phyloP scores from a whole-genome alignment of 2,329 filamentous ascomycete species.

The Didymella exigua region DNA sequence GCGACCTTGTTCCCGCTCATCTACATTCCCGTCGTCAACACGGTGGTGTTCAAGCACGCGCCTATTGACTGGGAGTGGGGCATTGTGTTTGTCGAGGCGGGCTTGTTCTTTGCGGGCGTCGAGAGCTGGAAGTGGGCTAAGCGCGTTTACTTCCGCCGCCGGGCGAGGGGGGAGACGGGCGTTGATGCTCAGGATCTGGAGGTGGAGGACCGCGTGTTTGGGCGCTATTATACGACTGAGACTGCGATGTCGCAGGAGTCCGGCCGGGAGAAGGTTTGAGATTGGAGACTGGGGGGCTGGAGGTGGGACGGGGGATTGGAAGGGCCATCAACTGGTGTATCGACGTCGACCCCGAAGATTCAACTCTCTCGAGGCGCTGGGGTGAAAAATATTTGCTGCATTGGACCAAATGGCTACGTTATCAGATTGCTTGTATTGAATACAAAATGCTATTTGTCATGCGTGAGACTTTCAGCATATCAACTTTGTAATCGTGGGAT shows the following conservation, averaged over 20 bases:
- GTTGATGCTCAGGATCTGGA: conserved; percentile 5
- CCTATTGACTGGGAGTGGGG: conserved; percentile 73
- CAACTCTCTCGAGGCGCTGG: conserved; percentile 5
- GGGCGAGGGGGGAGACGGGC: conserved; percentile 2
- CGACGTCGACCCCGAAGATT: background rate
- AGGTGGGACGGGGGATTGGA: too few relatives aligned
- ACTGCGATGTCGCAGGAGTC: background rate
- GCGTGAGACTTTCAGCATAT: too few relatives aligned
- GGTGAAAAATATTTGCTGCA: background rate
- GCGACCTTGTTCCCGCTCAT: conserved; percentile 54
- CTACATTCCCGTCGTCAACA: conserved; percentile 73
- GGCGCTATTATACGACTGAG: conserved; percentile 10
- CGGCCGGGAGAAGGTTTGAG: conserved; percentile 6
- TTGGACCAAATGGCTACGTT: background rate
- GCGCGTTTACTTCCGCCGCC: conserved; percentile 51
- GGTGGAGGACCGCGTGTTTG: conserved; percentile 13
- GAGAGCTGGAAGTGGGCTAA: conserved; percentile 73
- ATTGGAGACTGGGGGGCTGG: too few relatives aligned
- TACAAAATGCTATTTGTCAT: too few relatives aligned
- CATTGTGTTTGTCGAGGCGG: conserved; percentile 65
- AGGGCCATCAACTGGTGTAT: background rate
- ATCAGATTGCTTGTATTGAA: too few relatives aligned
- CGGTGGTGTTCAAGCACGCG: conserved; percentile 68
- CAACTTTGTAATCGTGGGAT: too few relatives aligned
- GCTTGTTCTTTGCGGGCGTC: conserved; percentile 67